Base-by-base conservation (phyloP, 2,329 filamentous ascomycete genomes). In the Aureobasidium sp. region DNA sequence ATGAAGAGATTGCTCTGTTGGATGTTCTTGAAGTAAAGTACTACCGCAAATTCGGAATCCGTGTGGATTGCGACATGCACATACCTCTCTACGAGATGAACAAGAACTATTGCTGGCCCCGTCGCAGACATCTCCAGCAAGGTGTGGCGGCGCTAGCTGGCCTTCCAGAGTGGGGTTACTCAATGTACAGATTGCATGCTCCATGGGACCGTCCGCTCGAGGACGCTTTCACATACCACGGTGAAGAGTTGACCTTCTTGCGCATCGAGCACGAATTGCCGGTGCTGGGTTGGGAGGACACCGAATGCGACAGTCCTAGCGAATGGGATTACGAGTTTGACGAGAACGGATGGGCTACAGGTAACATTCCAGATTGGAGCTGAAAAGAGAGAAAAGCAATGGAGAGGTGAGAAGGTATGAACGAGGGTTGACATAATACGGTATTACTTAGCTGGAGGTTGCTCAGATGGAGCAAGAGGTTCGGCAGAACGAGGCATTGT, bases 121-220 rank as follows among this genome's bases (percentile, higher is more conserved):
- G 55, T 33, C 33, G 53, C 33, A 42, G 53, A 55, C 56, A 60
- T 60, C 56, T 60, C 7, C 2, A 36, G 31, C 56, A 60, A 29
- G 42, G 56, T 2, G 29, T 48, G 20, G 56, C 56, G 27, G 20
- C 56, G 1, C 3, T 23, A 20, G 43, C 40, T 36, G 43, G 56
- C 9, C 42, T 60, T 60, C 56, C 42, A 25, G 43, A 60, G 15
- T 60, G 43, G 56, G 56, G 56, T 27, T 48, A 60, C 43, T 60
- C 56, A 31, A 48, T 48, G 42, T 60, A 25, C 29, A 2, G 2
- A 10, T 29, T 60, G 13, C 3, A 13, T 20, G 16, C 56, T 36
- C 29, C 27, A 15, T 48, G 42, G 40, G 4, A 20, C 1, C 27
- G 10, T 23, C 40, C 42, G 8, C 13, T 20, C 15, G 29, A 36